phyloP scores from a whole-genome alignment of 2,329 filamentous ascomycete genomes.

The Aspergillus versicolor region DNA sequence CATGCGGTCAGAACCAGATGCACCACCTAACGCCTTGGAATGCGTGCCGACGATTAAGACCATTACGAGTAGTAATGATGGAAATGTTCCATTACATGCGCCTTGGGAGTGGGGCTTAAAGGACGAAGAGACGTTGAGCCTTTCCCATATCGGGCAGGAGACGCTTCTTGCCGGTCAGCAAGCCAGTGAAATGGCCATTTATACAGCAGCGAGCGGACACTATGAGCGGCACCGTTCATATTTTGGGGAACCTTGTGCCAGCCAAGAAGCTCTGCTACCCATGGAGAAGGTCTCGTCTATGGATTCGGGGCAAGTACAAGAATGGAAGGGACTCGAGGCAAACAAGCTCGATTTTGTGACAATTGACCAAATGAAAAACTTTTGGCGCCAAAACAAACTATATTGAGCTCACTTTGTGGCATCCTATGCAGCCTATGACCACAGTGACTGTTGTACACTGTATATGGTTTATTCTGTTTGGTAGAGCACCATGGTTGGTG shows the following conservation, averaged over 20 bases:
- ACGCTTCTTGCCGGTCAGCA: background rate
- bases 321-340: background rate
- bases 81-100: background rate
- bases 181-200: background rate
- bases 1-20: conserved; percentile 7
- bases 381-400: conserved; percentile 25
- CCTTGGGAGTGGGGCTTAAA: background rate
- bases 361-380: conserved; percentile 6
- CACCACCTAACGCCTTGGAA: background rate
- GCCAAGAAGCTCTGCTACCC: background rate
- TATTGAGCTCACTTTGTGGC: conserved; percentile 18
- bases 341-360: background rate
- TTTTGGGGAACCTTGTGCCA: background rate
- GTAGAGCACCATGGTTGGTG: background rate
- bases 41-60: background rate
- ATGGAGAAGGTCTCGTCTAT: background rate
- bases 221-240: background rate
- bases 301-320: background rate
- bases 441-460: background rate
- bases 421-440: background rate
- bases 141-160: background rate
- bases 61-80: background rate
- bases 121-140: background rate
- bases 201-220: background rate
- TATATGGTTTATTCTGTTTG: background rate